Conservation (phyloP, 129 eudicot genomes). For the Kitagawia praeruptora region DNA sequence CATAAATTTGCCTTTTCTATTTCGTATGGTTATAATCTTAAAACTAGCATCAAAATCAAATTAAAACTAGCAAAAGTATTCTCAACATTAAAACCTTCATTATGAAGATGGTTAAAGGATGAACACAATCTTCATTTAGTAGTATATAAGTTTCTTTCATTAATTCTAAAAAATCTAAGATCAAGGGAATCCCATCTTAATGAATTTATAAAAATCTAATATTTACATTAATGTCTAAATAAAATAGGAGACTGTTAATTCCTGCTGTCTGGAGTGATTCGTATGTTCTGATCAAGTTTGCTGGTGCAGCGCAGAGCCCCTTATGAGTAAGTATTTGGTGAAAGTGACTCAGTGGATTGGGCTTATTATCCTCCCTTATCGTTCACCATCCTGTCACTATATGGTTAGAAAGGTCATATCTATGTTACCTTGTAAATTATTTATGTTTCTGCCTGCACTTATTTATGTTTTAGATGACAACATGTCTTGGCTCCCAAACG, state of each 20-base stretch:
- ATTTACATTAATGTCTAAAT: too few relatives aligned
- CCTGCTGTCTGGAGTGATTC: slow-evolving; percentile 69
- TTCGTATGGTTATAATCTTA: too few relatives aligned
- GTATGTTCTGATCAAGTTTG: slow-evolving; percentile 62
- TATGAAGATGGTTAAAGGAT: too few relatives aligned
- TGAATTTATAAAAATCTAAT: too few relatives aligned
- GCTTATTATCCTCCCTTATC: slow-evolving; percentile 69
- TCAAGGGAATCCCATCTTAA: too few relatives aligned
- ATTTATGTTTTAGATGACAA: background rate
- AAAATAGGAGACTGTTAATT: slow-evolving; percentile 35
- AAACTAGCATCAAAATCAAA: too few relatives aligned
- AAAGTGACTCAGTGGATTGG: slow-evolving; percentile 83
- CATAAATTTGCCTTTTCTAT: too few relatives aligned
- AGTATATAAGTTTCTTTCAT: too few relatives aligned
- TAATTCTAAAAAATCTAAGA: too few relatives aligned
- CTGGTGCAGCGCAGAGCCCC: slow-evolving; percentile 65
- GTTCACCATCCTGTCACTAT: slow-evolving; percentile 83
- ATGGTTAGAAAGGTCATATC: slow-evolving; percentile 45
- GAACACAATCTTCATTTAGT: too few relatives aligned
- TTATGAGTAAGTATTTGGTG: slow-evolving; percentile 80
- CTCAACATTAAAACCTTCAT: too few relatives aligned
- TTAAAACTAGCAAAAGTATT: too few relatives aligned
- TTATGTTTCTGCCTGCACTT: background rate
- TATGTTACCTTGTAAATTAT: background rate
- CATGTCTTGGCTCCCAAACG: background rate